These are phyloP conservation scores for Onygenales sp. DNA, from an alignment of 2,329 filamentous ascomycete species.

Conservation along the genomic window DNA sequence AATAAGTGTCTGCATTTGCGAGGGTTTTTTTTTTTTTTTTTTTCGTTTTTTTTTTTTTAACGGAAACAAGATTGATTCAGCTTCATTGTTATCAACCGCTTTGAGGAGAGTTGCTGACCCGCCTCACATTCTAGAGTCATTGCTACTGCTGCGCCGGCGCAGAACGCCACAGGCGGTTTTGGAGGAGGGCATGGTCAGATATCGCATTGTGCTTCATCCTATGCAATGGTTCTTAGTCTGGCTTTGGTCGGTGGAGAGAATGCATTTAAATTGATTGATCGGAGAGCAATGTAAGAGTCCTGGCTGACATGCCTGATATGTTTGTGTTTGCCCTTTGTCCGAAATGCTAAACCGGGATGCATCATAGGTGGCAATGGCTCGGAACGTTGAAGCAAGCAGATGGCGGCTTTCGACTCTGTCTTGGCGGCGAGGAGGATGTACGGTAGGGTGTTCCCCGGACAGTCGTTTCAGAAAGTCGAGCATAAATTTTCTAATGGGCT, in stretches of 20 bases:
- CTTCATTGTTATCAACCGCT: neutral
- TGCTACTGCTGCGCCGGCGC: conserved; percentile 67
- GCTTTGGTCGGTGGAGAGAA: conserved; percentile 67
- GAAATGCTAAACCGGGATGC: neutral
- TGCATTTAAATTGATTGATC: conserved; percentile 66
- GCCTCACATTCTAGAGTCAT: conserved; percentile 42
- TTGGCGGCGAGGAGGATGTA: conserved; percentile 86
- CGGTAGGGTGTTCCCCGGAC: conserved; percentile 45
- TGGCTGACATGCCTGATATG: neutral
- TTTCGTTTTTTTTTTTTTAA: no score
- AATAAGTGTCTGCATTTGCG: neutral
- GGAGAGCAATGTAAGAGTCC: conserved; percentile 55
- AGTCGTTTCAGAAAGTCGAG: neutral
- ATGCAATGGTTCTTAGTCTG: conserved; percentile 72
- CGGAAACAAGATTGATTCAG: neutral
- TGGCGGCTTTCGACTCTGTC: conserved; percentile 81
- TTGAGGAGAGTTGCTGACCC: conserved; percentile 7
- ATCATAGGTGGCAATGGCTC: conserved; percentile 67
- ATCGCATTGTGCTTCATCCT: conserved; percentile 81
- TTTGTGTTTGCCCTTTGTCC: neutral
- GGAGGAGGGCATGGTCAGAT: conserved; percentile 87
- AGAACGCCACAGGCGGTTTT: conserved; percentile 77
- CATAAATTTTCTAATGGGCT: conserved; percentile 6
- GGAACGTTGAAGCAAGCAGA: conserved; percentile 74
- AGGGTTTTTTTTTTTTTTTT: neutral